Percentiles rank a stretch among this genome's conserved stretches.
Conservation (phyloP, 2,329 filamentous ascomycete species). For the Penicillium occitanis region DNA sequence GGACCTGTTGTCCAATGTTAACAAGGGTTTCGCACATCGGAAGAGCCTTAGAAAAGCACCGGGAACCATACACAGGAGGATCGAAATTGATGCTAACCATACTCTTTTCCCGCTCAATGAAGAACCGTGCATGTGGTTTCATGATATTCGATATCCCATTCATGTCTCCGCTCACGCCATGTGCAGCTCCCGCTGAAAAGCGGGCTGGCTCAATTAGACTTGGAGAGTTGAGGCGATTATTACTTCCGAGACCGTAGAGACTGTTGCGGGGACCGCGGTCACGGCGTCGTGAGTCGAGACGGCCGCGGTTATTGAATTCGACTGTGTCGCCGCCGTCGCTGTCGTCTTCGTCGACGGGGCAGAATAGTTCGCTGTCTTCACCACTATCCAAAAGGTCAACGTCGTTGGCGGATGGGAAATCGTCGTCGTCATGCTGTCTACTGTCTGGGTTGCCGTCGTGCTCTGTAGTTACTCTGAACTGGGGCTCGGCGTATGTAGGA, state of each 20-base stretch:
- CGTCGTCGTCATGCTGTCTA: constrained; percentile 38
- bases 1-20: constrained; percentile 50
- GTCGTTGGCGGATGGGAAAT: constrained; percentile 27
- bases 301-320: constrained; percentile 29
- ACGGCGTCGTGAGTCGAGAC: constrained; percentile 30
- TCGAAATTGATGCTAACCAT: constrained; percentile 81
- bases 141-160: constrained; percentile 52
- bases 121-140: constrained; percentile 75
- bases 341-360: constrained; percentile 34
- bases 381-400: constrained; percentile 29
- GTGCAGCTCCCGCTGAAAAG: constrained; percentile 12
- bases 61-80: constrained; percentile 41
- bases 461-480: constrained; percentile 39
- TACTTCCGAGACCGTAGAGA: constrained; percentile 24
- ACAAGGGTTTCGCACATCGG: background rate
- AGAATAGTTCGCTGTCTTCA: constrained; percentile 35
- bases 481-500: constrained; percentile 29
- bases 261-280: constrained; percentile 26
- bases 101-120: constrained; percentile 77
- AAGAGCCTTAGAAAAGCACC: background rate
- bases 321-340: constrained; percentile 31
- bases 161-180: constrained; percentile 3
- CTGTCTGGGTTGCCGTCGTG: constrained; percentile 38
- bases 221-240: constrained; percentile 27
- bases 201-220: constrained; percentile 32